Base-by-base conservation (phyloP, 352 stramenopile species). In the Phytophthora pseudosyringae region DNA sequence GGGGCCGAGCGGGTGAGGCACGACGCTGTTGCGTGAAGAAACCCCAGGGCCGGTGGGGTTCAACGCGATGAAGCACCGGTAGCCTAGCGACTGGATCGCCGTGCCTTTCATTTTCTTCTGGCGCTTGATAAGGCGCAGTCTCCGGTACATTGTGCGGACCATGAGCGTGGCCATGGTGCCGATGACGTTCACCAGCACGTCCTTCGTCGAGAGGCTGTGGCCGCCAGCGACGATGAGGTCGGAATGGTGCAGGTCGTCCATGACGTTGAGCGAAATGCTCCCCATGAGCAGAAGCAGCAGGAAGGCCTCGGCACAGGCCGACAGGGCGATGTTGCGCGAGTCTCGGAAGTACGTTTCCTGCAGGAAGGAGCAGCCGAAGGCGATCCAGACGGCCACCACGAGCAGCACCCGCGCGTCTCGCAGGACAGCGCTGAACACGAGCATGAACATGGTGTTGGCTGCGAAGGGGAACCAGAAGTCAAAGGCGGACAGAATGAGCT, bases 331-430 rank as follows among this genome's bases (percentile, higher is more conserved):
- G 16, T 73, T 64, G 5, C 53, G 46, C 8, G 65, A 69, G 28
- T 73, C 65, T 28, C 52, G 65, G 6, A 73, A 73, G 33, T 73
- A 73, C 1, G 59, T 73, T 44, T 73, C 65, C 29, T 73, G 65
- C 39, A 73, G 33, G 33, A 73, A 73, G 0, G 59, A 68, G 2
- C 44, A 69, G 5, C 53, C 52, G 43, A 73, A 73, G 7, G 51
- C 53, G 1, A 64, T 25, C 65, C 65, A 73, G 13, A 64, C 55
- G 1, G 44, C 53, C 2, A 73, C 15, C 0, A 58, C 47, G 5
- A 73, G 38, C 11, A 68, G 0, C 1, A 53, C 40, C 0, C 65
- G 53, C 8, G 25, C 5, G 29, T 73, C 65, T 43, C 32, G 12
- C 47, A 73, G 18, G 2, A 73, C 65, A 18, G 18, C 33, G 18